Base-by-base conservation (phyloP, 768 basidiomycete genomes). In the Xerocomellus amylosporus region DNA sequence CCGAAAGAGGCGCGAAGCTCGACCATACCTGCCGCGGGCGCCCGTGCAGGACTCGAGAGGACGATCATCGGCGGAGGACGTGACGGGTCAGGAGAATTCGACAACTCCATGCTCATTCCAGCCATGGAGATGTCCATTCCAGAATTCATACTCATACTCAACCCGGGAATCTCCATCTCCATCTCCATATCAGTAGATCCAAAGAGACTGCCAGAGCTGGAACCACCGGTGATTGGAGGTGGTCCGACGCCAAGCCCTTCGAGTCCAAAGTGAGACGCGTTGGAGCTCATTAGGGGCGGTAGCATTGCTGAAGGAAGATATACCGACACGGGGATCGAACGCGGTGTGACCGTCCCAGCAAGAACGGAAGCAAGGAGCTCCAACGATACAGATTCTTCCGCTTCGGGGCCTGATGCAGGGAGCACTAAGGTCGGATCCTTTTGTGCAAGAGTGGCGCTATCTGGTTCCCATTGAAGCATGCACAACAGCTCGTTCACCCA, bases 401-500 rank as follows among this genome's bases (percentile, higher is more conserved):
- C 64, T 14, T 76, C 75, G 13, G 74, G 67, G 1, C 59, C 61
- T 2, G 50, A 49, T 22, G 30, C 49, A 24, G 24, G 24, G 24
- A 24, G 24, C 20, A 24, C 31, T 2, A 30, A 37, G 17, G 41
- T 49, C 44, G 55, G 49, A 22, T 48, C 43, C 20, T 56, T 46
- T 40, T 50, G 57, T 20, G 51, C 41, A 12, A 48, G 30, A 22
- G 31, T 14, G 33, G 43, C 46, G 36, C 28, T 42, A 24, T 90
- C 87, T 4, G 82, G 75, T 26, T 70, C 68, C 90, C 90, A 93
- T 13, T 79, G 70, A 42, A 80, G 83, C 42, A 79, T 76, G 5
- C 73, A 62, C 20, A 93, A 68, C n/a, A 78, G 77, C 61, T 87
- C 87, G 63, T 92, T 93, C 17, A 92, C 64, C 90, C 90, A 93